Conservation (phyloP, 1,139 yeast genomes). For the Suhomyces terraborum region DNA sequence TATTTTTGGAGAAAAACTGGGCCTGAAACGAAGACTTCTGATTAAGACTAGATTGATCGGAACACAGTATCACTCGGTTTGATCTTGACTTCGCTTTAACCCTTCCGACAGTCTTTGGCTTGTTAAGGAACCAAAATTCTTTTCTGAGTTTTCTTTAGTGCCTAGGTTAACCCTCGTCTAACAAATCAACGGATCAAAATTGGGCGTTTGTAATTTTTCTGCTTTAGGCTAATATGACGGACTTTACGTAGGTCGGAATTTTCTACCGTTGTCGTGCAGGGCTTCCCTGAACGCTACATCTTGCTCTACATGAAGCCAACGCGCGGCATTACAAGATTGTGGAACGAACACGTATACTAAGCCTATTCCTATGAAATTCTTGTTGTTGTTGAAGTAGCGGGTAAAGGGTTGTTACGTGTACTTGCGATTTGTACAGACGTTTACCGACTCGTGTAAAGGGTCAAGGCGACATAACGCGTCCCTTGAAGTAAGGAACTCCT, state of each 20-base stretch:
- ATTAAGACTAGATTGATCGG: background rate
- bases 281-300: slow-evolving; percentile 4
- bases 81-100: slow-evolving; percentile 1
- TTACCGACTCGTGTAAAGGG: slow-evolving; percentile 4
- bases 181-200: slow-evolving; percentile 14
- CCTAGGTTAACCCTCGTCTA: slow-evolving; percentile 11
- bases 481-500: background rate
- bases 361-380: slow-evolving; percentile 1
- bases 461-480: slow-evolving; percentile 9
- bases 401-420: background rate
- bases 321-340: slow-evolving; percentile 4
- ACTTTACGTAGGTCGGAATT: slow-evolving; percentile 9
- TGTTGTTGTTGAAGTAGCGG: slow-evolving; percentile 3
- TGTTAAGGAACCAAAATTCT: slow-evolving; percentile 1
- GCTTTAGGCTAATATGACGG: slow-evolving; percentile 13
- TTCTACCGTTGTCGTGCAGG: slow-evolving; percentile 5
- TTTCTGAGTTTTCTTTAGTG: slow-evolving; percentile 2
- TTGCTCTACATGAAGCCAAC: slow-evolving; percentile 1
- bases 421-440: slow-evolving; percentile 5
- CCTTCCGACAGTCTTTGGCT: slow-evolving; percentile 1
- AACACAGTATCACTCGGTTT: slow-evolving; percentile 1
- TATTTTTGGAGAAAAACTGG: background rate
- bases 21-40: background rate
- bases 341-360: slow-evolving; percentile 6
- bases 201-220: slow-evolving; percentile 15